Percentiles rank a stretch among this genome's conserved stretches.
Conservation (phyloP, 225 moss, liverwort and hornwort species). For the Anthoceros angustus region DNA sequence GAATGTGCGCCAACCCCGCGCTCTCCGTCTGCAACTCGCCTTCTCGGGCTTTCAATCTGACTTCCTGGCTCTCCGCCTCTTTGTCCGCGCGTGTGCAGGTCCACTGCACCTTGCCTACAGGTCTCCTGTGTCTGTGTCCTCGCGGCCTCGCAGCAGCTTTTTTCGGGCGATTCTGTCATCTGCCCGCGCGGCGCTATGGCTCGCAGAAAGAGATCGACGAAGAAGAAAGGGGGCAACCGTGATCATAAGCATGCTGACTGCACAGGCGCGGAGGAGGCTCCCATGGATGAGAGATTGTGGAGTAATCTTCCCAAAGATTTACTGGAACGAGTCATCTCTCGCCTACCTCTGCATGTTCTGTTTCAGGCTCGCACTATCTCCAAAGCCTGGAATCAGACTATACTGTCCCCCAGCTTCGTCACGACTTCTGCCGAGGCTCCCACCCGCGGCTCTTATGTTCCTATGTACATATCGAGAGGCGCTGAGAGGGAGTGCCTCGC, state of each 20-base stretch:
- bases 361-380: slow-evolving; percentile 48
- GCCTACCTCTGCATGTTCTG: slow-evolving; percentile 35
- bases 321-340: slow-evolving; percentile 47
- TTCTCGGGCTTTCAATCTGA: too few relatives aligned
- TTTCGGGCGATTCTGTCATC: too few relatives aligned
- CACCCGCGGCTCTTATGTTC: slow-evolving; percentile 26
- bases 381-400: slow-evolving; percentile 38
- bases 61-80: too few relatives aligned
- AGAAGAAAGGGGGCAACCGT: neutral
- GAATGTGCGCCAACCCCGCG: too few relatives aligned
- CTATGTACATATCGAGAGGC: slow-evolving; percentile 36
- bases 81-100: too few relatives aligned
- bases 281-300: slow-evolving; percentile 17
- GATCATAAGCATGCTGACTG: neutral
- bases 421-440: slow-evolving; percentile 44
- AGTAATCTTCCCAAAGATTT: slow-evolving; percentile 48
- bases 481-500: slow-evolving; percentile 49
- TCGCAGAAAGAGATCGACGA: neutral
- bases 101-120: too few relatives aligned
- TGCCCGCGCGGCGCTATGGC: neutral
- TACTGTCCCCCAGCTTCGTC: slow-evolving; percentile 38
- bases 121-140: too few relatives aligned
- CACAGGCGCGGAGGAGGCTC: neutral
- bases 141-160: too few relatives aligned
- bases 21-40: too few relatives aligned